A percentile compares a stretch with the other conserved stretches of the same genome.
These are phyloP conservation scores for Babesia bigemina DNA, from an alignment of 169 alveolate species.

Conservation along the genomic window DNA sequence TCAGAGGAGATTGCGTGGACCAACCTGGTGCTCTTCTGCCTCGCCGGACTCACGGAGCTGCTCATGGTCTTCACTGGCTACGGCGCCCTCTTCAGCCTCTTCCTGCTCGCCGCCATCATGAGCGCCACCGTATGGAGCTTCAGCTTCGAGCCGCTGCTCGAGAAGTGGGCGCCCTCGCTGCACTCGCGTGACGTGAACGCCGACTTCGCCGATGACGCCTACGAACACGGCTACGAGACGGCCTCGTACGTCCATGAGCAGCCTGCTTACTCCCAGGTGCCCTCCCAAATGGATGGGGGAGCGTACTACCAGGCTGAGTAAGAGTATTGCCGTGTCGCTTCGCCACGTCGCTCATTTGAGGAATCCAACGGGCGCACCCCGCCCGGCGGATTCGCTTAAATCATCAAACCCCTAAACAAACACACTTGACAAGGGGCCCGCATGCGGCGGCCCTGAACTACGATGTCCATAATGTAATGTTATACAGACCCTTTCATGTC, in stretches of 20 bases:
- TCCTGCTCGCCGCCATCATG: conserved; percentile 78
- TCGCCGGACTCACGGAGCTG: conserved; percentile 84
- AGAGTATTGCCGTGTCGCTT: not conserved
- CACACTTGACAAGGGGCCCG: too few species aligned
- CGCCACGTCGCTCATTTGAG: too few species aligned
- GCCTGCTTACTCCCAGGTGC: conserved; percentile 32
- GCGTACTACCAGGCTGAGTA: conserved; percentile 39
- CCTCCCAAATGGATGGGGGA: conserved; percentile 22
- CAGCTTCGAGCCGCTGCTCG: conserved; percentile 84
- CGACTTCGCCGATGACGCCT: conserved; percentile 72
- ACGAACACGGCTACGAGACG: conserved; percentile 5
- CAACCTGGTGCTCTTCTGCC: conserved; percentile 75
- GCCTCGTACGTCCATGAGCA: conserved; percentile 22
- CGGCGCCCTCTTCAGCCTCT: conserved; percentile 83
- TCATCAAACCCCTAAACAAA: too few species aligned
- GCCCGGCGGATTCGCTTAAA: too few species aligned
- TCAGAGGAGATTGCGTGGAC: conserved; percentile 86
- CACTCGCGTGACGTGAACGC: conserved; percentile 84
- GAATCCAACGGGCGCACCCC: too few species aligned
- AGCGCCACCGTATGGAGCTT: conserved; percentile 86
- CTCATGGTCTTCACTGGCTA: conserved; percentile 85
- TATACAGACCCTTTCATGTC: too few species aligned
- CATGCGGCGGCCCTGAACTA: too few species aligned
- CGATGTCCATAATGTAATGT: too few species aligned
- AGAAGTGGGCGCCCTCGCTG: conserved; percentile 83